Evolutionary conservation across 192 early-diverging fungal genomes (phyloP).

Genomic region (Umbelopsis ramanniana): DNA sequence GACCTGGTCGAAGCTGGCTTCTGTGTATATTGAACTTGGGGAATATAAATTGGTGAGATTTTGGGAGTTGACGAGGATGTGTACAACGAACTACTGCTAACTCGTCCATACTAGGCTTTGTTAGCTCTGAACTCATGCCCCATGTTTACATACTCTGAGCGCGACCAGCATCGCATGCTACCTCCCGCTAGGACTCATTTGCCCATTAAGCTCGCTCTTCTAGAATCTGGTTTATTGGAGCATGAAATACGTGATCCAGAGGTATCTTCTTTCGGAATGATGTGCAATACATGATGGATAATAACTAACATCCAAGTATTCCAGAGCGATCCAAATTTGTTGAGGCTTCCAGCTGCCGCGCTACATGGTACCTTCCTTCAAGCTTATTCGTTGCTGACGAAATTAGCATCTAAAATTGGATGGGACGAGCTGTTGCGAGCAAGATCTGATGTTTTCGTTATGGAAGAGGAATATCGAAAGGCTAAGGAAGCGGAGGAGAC

Average conservation of each 20-base stretch:
- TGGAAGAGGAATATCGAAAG: conserved; percentile 96
- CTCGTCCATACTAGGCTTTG: conserved; percentile 65
- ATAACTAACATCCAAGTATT: not conserved
- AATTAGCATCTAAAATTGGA: conserved; percentile 83
- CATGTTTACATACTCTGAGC: conserved; percentile 93
- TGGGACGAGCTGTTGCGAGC: conserved; percentile 95
- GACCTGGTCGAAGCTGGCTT: conserved; percentile 93
- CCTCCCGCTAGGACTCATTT: conserved; percentile 86
- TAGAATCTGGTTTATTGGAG: conserved; percentile 58
- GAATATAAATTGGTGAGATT: conserved; percentile 21
- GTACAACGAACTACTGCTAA: not conserved
- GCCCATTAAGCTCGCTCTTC: conserved; percentile 82
- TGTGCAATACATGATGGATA: too few relatives aligned
- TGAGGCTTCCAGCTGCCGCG: conserved; percentile 85
- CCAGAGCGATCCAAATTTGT: conserved; percentile 65
- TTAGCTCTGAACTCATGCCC: conserved; percentile 97
- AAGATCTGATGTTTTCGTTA: conserved; percentile 93
- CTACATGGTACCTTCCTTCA: conserved; percentile 92
- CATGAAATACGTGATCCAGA: conserved; percentile 63
- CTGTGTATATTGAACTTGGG: conserved; percentile 39
- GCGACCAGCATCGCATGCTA: conserved; percentile 90
- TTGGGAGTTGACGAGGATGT: not conserved
- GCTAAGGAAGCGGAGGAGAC: conserved; percentile 77
- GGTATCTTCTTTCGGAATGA: conserved; percentile 23
- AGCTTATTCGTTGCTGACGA: conserved; percentile 85